These are phyloP conservation scores for Protomyces gravidus DNA, from an alignment of 1,139 yeast genomes.

Conservation along the genomic window DNA sequence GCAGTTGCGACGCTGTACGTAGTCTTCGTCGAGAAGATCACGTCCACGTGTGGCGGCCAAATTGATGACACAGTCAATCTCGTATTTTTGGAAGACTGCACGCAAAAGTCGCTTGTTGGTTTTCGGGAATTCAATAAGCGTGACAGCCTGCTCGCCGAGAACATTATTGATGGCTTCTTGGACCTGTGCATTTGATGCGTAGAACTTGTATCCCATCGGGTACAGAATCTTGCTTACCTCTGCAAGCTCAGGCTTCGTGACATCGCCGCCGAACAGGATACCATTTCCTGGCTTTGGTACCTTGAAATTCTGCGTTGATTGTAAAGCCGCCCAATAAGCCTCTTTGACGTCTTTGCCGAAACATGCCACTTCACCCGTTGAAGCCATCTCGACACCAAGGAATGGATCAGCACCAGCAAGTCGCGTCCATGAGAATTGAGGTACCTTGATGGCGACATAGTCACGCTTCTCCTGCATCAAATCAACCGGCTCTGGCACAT, in stretches of 20 bases:
- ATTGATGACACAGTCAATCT: slow-evolving; percentile 83
- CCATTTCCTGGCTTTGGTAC: slow-evolving; percentile 89
- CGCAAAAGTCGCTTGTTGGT: slow-evolving; percentile 88
- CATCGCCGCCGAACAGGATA: slow-evolving; percentile 88
- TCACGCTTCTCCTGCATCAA: slow-evolving; percentile 57
- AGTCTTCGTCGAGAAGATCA: slow-evolving; percentile 76
- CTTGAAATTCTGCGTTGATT: slow-evolving; percentile 93
- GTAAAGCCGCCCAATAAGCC: slow-evolving; percentile 97
- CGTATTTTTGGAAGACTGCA: slow-evolving; percentile 81
- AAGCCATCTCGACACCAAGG: slow-evolving; percentile 98
- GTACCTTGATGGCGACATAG: slow-evolving; percentile 94
- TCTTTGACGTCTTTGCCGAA: slow-evolving; percentile 80
- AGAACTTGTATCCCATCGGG: slow-evolving; percentile 75
- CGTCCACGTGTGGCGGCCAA: slow-evolving; percentile 88
- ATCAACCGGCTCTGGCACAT: slow-evolving; percentile 65
- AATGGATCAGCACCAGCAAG: slow-evolving; percentile 98
- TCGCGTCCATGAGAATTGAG: slow-evolving; percentile 96
- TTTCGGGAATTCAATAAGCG: slow-evolving; percentile 74
- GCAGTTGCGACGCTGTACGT: slow-evolving; percentile 97
- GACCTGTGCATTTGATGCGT: slow-evolving; percentile 68
- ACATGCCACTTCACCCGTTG: slow-evolving; percentile 97
- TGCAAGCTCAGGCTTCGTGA: slow-evolving; percentile 65
- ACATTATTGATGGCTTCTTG: slow-evolving; percentile 58
- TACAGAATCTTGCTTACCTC: slow-evolving; percentile 65
- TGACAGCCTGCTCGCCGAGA: slow-evolving; percentile 45